Evolutionary conservation across 768 basidiomycete genomes (phyloP).

Genomic region (Macrolepiota dolichaula): DNA sequence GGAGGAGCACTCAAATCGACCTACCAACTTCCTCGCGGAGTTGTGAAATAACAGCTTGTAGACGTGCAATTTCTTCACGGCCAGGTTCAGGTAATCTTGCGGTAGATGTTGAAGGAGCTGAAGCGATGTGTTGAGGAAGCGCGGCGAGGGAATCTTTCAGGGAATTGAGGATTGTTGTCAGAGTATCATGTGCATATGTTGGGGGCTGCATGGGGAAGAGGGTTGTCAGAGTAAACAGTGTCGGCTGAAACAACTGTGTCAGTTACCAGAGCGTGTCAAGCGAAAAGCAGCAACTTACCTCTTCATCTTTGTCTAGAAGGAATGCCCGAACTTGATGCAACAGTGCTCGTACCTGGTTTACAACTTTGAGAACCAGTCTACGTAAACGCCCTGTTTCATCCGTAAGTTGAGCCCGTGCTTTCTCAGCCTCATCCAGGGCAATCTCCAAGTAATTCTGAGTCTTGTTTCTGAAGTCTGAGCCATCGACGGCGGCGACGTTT

Average conservation of each 20-base stretch:
- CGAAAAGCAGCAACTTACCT: slow-evolving; percentile 31
- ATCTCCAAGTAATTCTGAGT: slow-evolving; percentile 58
- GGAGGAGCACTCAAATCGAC: slow-evolving; percentile 14
- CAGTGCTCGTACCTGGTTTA: slow-evolving; percentile 62
- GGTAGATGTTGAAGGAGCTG: slow-evolving; percentile 12
- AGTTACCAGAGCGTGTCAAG: slow-evolving; percentile 10
- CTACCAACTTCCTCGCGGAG: slow-evolving; percentile 60
- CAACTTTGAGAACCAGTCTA: slow-evolving; percentile 53
- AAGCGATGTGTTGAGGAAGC: slow-evolving; percentile 24
- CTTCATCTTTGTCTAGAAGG: slow-evolving; percentile 40
- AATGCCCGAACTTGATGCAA: slow-evolving; percentile 42
- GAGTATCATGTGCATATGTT: slow-evolving; percentile 44
- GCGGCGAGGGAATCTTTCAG: slow-evolving; percentile 33
- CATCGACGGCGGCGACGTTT: slow-evolving; percentile 47
- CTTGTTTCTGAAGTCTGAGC: slow-evolving; percentile 41
- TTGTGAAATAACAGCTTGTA: slow-evolving; percentile 46
- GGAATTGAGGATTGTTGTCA: slow-evolving; percentile 39
- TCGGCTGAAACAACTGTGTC: slow-evolving; percentile 30
- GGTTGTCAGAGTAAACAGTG: slow-evolving; percentile 39
- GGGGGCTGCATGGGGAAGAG: slow-evolving; percentile 55
- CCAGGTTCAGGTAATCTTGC: slow-evolving; percentile 15
- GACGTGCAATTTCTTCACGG: slow-evolving; percentile 43
- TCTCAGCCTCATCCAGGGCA: slow-evolving; percentile 72
- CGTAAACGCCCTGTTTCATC: slow-evolving; percentile 66
- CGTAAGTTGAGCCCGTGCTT: slow-evolving; percentile 53